A percentile compares a stretch with the other conserved stretches of the same genome.
These are phyloP conservation scores for Linnemannia schmuckeri DNA, from an alignment of 192 early-diverging fungal species.

Conservation along the genomic window DNA sequence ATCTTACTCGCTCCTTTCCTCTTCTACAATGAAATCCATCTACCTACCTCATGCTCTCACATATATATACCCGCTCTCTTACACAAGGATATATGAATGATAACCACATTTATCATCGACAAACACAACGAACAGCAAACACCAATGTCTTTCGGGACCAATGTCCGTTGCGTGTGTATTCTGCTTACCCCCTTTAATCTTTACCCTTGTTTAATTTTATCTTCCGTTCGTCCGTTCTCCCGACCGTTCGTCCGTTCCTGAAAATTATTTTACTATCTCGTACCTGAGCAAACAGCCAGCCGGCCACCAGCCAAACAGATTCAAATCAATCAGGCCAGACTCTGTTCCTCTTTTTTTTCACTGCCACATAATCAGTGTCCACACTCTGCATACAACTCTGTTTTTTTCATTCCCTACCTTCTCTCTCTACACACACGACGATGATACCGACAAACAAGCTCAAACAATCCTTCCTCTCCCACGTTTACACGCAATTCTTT, in stretches of 20 bases:
- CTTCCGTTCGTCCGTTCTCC: too few relatives aligned
- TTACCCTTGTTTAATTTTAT: too few relatives aligned
- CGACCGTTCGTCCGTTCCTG: neutral
- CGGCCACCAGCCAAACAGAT: too few relatives aligned
- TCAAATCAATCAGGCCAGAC: neutral
- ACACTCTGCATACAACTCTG: neutral
- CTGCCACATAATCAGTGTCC: neutral
- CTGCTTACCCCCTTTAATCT: too few relatives aligned
- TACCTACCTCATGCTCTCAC: neutral
- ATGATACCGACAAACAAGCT: too few relatives aligned
- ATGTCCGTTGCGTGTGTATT: too few relatives aligned
- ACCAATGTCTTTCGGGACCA: too few relatives aligned
- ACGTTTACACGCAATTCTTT: neutral
- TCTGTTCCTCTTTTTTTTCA: neutral
- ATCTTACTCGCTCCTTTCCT: neutral
- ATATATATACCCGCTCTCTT: too few relatives aligned
- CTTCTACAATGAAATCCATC: neutral
- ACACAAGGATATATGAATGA: too few relatives aligned
- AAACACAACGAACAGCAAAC: neutral
- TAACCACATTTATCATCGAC: too few relatives aligned
- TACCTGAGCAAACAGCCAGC: neutral
- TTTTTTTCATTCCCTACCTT: neutral
- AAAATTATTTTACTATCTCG: neutral
- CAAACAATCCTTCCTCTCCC: neutral
- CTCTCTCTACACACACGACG: neutral